phyloP scores from a whole-genome alignment of 2,329 filamentous ascomycete species.

The Plectosphaerella sp. region DNA sequence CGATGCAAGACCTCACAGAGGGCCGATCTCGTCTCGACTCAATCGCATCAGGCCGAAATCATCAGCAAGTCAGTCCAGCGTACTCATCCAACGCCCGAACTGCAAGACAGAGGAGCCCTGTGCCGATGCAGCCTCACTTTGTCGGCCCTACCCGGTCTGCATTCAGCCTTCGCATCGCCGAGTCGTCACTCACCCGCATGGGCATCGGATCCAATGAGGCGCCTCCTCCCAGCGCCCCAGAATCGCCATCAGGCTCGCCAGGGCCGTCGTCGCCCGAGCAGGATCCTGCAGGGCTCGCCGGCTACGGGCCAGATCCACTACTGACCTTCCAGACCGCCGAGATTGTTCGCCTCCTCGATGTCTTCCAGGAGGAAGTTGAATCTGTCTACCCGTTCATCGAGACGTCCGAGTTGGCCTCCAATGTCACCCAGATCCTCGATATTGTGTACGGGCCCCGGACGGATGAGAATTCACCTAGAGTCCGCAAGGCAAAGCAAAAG shows the following conservation, averaged over 20 bases:
- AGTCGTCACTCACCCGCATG: slow-evolving; percentile 28
- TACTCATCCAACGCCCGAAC: slow-evolving; percentile 4
- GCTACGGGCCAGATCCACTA: slow-evolving; percentile 5
- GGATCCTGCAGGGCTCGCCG: slow-evolving; percentile 7
- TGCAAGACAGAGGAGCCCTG: slow-evolving; percentile 6
- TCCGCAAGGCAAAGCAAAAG: slow-evolving; percentile 7
- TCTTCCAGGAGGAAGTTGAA: slow-evolving; percentile 35
- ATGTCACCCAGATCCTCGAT: slow-evolving; percentile 19
- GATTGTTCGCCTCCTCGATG: slow-evolving; percentile 24
- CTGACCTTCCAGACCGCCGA: slow-evolving; percentile 14
- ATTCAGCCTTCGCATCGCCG: slow-evolving; percentile 28
- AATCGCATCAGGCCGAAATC: neutral
- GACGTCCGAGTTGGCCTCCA: slow-evolving; percentile 18
- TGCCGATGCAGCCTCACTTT: slow-evolving; percentile 27
- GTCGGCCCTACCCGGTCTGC: slow-evolving; percentile 29
- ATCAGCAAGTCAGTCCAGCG: slow-evolving; percentile 6
- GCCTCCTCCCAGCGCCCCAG: slow-evolving; percentile 16
- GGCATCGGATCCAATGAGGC: slow-evolving; percentile 24
- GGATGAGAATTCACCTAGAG: neutral
- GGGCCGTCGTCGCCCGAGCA: neutral
- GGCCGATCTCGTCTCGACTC: slow-evolving; percentile 6
- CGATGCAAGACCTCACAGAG: slow-evolving; percentile 20
- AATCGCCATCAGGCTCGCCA: slow-evolving; percentile 13
- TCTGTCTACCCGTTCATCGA: slow-evolving; percentile 29
- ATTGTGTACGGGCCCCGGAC: slow-evolving; percentile 12